Percentiles rank a stretch among this genome's conserved stretches.
phyloP scores from a whole-genome alignment of 768 basidiomycete species.

The Polyporus arcularius region DNA sequence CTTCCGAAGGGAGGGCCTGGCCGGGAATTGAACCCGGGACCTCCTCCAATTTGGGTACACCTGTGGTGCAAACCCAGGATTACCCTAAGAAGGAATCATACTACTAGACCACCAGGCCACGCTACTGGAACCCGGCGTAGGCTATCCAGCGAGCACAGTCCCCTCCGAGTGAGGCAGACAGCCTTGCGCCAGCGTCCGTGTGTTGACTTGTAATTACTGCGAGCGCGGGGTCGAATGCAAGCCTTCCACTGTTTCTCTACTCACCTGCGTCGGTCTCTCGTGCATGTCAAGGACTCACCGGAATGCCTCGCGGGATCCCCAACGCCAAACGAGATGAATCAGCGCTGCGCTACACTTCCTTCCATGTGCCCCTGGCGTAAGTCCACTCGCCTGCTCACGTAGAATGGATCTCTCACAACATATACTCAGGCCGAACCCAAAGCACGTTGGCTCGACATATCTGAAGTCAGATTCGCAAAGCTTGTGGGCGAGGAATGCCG shows the following conservation, averaged over 20 bases:
- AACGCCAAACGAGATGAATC: constrained; percentile 81
- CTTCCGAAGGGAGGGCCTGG: too few species aligned
- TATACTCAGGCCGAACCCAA: constrained; percentile 66
- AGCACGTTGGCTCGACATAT: constrained; percentile 77
- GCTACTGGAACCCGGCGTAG: too few species aligned
- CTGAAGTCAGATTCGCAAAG: constrained; percentile 76
- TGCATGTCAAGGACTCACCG: background rate
- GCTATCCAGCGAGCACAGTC: too few species aligned
- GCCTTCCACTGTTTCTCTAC: background rate
- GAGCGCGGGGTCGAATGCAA: too few species aligned
- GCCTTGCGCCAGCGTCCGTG: too few species aligned
- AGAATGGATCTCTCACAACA: background rate
- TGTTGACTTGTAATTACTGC: too few species aligned
- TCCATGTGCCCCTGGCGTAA: constrained; percentile 77
- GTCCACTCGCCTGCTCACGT: constrained; percentile 17
- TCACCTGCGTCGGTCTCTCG: background rate
- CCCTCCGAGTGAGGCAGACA: too few species aligned
- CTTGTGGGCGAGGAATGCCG: constrained; percentile 69
- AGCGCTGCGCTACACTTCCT: constrained; percentile 78
- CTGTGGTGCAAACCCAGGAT: background rate
- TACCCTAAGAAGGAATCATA: constrained; percentile 66
- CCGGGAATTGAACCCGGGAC: constrained; percentile 90
- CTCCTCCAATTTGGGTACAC: constrained; percentile 54
- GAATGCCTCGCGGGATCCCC: constrained; percentile 84
- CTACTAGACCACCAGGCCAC: constrained; percentile 63